Conservation (phyloP, 139 green algal species). For the Ettlia oleoabundans region DNA sequence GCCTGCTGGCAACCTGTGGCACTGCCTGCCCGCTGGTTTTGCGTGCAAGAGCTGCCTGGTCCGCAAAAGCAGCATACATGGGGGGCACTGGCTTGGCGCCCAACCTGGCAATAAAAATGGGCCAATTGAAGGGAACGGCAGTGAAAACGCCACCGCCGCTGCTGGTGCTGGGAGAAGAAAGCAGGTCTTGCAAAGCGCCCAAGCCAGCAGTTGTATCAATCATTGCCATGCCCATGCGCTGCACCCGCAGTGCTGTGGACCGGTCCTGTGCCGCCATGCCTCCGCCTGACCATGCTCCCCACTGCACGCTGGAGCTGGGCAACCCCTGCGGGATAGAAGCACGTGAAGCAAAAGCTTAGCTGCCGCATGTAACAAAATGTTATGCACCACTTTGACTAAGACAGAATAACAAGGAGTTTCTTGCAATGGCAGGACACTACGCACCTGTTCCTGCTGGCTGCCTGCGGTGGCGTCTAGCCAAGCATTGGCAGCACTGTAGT, state of each 20-base stretch:
- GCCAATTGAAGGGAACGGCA: conserved; percentile 49
- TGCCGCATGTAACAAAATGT: no score
- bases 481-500: conserved; percentile 65
- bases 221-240: conserved; percentile 74
- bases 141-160: conserved; percentile 20
- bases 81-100: conserved; percentile 13
- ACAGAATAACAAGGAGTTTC: no score
- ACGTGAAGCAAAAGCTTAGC: background rate
- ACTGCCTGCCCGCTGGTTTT: background rate
- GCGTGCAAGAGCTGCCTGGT: no score
- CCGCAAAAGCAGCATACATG: conserved; percentile 27
- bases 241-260: conserved; percentile 58
- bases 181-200: conserved; percentile 51
- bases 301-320: conserved; percentile 46
- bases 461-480: conserved; percentile 49
- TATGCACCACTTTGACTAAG: no score
- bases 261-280: conserved; percentile 63
- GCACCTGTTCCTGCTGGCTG: background rate
- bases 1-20: background rate
- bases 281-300: conserved; percentile 61
- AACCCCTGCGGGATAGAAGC: background rate
- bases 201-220: conserved; percentile 57
- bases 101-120: conserved; percentile 31
- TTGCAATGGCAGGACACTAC: no score
- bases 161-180: conserved; percentile 1